phyloP scores from a whole-genome alignment of 768 basidiomycete genomes.

The Pulveroboletus sp. region DNA sequence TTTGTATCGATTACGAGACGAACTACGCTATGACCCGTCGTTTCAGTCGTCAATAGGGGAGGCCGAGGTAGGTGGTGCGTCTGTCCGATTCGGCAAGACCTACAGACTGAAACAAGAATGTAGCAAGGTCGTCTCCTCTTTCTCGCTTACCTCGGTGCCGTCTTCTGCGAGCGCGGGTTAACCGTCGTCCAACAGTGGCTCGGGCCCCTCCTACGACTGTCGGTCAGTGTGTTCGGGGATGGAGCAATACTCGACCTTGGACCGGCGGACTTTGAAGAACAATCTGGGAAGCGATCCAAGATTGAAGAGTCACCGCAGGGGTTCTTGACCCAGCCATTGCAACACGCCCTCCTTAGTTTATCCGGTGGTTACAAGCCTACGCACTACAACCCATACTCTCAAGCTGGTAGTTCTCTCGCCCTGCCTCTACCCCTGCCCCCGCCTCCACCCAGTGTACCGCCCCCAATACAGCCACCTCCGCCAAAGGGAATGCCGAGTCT shows the following conservation, averaged over 20 bases:
- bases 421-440: slow-evolving; percentile 22
- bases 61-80: slow-evolving; percentile 36
- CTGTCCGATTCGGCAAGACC: slow-evolving; percentile 10
- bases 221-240: slow-evolving; percentile 17
- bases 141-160: slow-evolving; percentile 62
- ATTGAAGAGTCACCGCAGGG: slow-evolving; percentile 30
- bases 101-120: slow-evolving; percentile 13
- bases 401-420: slow-evolving; percentile 7
- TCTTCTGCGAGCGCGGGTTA: slow-evolving; percentile 52
- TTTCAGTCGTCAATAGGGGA: slow-evolving; percentile 24
- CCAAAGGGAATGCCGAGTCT: slow-evolving; percentile 27
- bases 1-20: slow-evolving; percentile 33
- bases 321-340: slow-evolving; percentile 26
- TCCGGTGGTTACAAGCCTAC: slow-evolving; percentile 18
- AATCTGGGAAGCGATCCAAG: slow-evolving; percentile 28
- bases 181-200: slow-evolving; percentile 55
- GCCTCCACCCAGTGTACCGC: slow-evolving; percentile 27
- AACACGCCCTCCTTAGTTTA: slow-evolving; percentile 15
- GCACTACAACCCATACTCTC: slow-evolving; percentile 30
- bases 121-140: slow-evolving; percentile 58
- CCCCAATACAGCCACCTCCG: slow-evolving; percentile 35
- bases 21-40: slow-evolving; percentile 30
- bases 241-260: slow-evolving; percentile 12
- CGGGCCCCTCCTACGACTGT: slow-evolving; percentile 33
- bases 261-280: slow-evolving; percentile 25